Evolutionary conservation across 306 rosid genomes (phyloP).

Genomic region (Dalbergia cochinchinensis): DNA sequence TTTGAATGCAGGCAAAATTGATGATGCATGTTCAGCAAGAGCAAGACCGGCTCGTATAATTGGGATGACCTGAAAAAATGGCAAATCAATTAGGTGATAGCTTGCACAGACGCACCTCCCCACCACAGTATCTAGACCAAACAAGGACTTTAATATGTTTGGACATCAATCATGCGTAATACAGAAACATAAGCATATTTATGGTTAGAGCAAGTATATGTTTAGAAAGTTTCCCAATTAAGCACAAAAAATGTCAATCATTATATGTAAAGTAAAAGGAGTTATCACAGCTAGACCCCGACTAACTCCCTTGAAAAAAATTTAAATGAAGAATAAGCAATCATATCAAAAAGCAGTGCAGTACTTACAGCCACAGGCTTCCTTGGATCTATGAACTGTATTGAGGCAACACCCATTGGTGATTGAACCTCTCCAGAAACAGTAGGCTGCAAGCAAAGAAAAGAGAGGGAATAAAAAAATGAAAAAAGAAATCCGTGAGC

Average conservation of each 20-base stretch:
- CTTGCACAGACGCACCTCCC: slow-evolving; percentile 38
- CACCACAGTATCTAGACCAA: slow-evolving; percentile 5
- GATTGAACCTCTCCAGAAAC: slow-evolving; percentile 85
- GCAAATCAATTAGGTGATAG: slow-evolving; percentile 37
- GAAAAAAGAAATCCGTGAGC: background rate
- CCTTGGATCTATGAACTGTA: slow-evolving; percentile 90
- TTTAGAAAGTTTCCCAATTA: slow-evolving; percentile 16
- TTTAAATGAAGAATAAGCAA: background rate
- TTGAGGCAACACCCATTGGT: slow-evolving; percentile 84
- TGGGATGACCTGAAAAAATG: slow-evolving; percentile 76
- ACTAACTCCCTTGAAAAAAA: background rate
- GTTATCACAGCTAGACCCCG: background rate
- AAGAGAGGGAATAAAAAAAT: background rate
- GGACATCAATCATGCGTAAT: background rate
- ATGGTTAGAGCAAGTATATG: background rate
- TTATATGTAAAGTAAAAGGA: background rate
- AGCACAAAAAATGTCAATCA: background rate
- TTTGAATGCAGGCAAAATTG: slow-evolving; percentile 82
- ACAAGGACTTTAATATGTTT: background rate
- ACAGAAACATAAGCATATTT: slow-evolving; percentile 13
- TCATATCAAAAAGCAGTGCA: slow-evolving; percentile 26
- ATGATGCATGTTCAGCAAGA: slow-evolving; percentile 82
- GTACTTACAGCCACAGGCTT: slow-evolving; percentile 82
- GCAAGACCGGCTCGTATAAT: slow-evolving; percentile 93
- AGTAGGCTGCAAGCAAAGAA: slow-evolving; percentile 71